Conservation (phyloP, 75 land plant species). For the Cupressus sempervirens region DNA sequence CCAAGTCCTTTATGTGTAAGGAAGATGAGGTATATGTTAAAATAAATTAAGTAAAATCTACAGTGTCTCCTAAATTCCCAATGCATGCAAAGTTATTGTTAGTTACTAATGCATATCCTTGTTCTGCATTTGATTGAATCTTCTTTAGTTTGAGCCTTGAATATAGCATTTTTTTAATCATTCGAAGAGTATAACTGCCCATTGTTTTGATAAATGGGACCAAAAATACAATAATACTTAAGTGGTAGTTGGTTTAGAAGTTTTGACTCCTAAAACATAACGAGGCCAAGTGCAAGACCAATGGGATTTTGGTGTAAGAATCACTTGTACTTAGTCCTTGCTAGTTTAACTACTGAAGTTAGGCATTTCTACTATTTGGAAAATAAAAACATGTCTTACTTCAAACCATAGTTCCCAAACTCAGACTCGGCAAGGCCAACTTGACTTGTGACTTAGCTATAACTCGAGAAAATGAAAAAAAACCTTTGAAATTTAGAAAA, state of each 20-base stretch:
- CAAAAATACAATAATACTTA: neutral
- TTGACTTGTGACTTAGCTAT: too few relatives aligned
- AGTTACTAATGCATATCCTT: neutral
- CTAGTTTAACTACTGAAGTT: neutral
- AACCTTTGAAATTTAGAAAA: too few relatives aligned
- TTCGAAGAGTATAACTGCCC: neutral
- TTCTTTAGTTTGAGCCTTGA: too few relatives aligned
- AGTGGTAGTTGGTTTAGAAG: neutral
- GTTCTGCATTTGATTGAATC: neutral
- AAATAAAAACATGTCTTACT: too few relatives aligned
- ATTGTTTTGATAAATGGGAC: neutral
- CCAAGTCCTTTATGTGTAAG: constrained; percentile 68
- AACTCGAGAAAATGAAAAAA: too few relatives aligned
- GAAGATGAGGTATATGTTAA: neutral
- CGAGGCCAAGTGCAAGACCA: neutral
- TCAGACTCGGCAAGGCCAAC: too few relatives aligned
- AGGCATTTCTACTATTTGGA: neutral
- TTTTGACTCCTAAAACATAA: neutral
- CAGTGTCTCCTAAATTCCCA: neutral
- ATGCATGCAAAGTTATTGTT: neutral
- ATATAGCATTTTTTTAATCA: neutral
- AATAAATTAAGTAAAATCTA: neutral
- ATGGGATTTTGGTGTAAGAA: neutral
- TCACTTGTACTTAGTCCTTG: neutral
- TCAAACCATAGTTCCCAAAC: too few relatives aligned